Evolutionary conservation across 768 basidiomycete species (phyloP).

Genomic region (Tylopilus vinaceipallidus): DNA sequence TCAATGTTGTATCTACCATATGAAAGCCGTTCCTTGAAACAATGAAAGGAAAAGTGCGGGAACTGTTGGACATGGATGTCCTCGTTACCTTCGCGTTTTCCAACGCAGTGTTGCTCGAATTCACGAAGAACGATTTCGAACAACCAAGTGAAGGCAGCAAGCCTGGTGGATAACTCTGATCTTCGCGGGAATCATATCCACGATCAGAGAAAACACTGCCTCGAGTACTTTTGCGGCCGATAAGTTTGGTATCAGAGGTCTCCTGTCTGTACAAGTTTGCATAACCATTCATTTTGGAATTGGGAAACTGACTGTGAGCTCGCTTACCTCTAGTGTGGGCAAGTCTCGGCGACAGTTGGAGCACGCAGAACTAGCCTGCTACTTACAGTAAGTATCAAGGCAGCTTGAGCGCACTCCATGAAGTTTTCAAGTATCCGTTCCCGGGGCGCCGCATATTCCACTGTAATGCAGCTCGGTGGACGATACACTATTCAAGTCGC

Average conservation of each 20-base stretch:
- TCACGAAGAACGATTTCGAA: constrained; percentile 51
- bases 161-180: constrained; percentile 55
- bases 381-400: too few species aligned
- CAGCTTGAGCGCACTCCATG: too few species aligned
- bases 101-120: constrained; percentile 53
- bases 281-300: constrained; percentile 69
- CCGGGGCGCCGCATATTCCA: too few species aligned
- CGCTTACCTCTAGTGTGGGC: constrained; percentile 26
- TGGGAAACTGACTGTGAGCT: constrained; percentile 78
- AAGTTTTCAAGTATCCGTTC: too few species aligned
- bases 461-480: too few species aligned
- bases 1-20: constrained; percentile 55
- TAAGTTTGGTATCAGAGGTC: constrained; percentile 59
- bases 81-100: constrained; percentile 64
- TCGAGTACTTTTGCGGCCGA: constrained; percentile 65
- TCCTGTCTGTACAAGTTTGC: constrained; percentile 72
- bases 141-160: constrained; percentile 40
- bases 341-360: too few species aligned
- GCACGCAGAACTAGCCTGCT: too few species aligned
- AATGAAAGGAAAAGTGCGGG: constrained; percentile 54
- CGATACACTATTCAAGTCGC: too few species aligned
- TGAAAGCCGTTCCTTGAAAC: constrained; percentile 70
- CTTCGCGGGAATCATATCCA: constrained; percentile 74
- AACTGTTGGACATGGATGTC: constrained; percentile 49
- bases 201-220: constrained; percentile 55